phyloP scores from a whole-genome alignment of 2,329 filamentous ascomycete genomes.

The Tolypocladium capitatum region DNA sequence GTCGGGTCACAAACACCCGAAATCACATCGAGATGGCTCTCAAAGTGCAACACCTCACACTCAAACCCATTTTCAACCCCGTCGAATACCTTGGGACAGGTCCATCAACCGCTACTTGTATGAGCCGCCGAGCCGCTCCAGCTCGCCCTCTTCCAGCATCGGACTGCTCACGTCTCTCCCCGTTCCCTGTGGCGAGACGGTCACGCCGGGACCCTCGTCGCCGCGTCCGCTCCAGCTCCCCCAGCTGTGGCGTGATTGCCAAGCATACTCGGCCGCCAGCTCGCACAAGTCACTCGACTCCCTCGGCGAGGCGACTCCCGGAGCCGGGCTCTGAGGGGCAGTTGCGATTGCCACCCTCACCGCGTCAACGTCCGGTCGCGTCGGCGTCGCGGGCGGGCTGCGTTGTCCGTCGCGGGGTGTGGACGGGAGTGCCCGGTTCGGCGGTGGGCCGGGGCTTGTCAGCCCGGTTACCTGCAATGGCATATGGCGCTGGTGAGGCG shows the following conservation, averaged over 20 bases:
- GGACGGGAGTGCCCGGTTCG: constrained; percentile 27
- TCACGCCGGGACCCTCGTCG: background rate
- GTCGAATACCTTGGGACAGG: background rate
- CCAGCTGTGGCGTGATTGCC: constrained; percentile 18
- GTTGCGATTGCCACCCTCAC: constrained; percentile 1
- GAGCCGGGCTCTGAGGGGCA: background rate
- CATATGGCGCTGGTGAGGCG: constrained; percentile 2
- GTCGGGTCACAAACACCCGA: background rate
- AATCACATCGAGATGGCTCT: background rate
- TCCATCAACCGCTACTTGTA: constrained; percentile 1
- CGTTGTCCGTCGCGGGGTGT: constrained; percentile 10
- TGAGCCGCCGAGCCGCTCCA: constrained; percentile 5
- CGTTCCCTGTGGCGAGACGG: background rate
- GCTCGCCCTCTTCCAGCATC: constrained; percentile 9
- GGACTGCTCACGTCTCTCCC: constrained; percentile 8
- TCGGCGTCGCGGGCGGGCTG: constrained; percentile 1
- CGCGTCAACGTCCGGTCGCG: background rate
- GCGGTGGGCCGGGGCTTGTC: constrained; percentile 28
- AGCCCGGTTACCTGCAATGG: constrained; percentile 9
- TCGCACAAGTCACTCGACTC: constrained; percentile 4
- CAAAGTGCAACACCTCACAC: background rate
- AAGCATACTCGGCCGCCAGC: constrained; percentile 17
- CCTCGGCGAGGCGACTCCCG: background rate
- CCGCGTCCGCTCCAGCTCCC: constrained; percentile 16
- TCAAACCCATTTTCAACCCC: background rate